Evolutionary conservation across 257 asterid species (phyloP).

Genomic region (Forsythia suspensa): DNA sequence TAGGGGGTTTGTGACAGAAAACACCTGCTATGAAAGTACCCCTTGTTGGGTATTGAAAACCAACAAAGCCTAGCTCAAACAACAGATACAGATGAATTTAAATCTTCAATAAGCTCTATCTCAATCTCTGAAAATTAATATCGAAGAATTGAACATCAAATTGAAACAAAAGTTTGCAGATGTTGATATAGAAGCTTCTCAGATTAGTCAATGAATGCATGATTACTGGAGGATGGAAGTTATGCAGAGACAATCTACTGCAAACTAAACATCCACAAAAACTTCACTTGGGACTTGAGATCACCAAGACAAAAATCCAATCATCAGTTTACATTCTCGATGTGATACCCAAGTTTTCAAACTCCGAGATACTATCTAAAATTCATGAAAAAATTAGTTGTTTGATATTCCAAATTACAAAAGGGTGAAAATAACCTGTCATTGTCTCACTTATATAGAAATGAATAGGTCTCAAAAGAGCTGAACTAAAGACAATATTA

Average conservation of each 20-base stretch:
- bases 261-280: too few species aligned
- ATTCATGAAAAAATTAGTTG: not conserved
- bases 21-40: not conserved
- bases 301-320: not conserved
- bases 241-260: not conserved
- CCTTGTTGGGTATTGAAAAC: not conserved
- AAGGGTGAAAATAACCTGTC: slow-evolving; percentile 12
- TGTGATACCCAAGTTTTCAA: not conserved
- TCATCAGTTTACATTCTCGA: not conserved
- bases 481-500: not conserved
- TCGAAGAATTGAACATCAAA: not conserved
- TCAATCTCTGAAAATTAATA: not conserved
- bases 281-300: not conserved
- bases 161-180: too few species aligned
- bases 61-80: not conserved
- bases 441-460: not conserved
- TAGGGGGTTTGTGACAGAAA: not conserved
- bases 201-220: not conserved
- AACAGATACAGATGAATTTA: not conserved
- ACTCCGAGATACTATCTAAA: not conserved
- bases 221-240: not conserved
- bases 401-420: not conserved
- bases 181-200: not conserved
- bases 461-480: slow-evolving; percentile 1
- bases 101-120: not conserved